phyloP scores from a whole-genome alignment of 1,139 yeast genomes.

The Blastobotrys elegans region DNA sequence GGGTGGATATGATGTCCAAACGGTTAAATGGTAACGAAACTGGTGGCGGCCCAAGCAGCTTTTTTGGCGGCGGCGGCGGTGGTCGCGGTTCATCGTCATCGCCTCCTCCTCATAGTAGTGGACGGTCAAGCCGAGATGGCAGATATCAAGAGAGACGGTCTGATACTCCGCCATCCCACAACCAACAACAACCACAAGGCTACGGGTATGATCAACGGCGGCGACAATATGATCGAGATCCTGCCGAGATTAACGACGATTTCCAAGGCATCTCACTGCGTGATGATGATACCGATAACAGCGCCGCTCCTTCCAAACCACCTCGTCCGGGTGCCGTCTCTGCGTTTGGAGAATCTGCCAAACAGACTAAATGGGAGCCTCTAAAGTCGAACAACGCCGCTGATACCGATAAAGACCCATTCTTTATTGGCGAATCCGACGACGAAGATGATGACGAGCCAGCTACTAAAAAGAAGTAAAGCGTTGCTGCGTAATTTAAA shows the following conservation, averaged over 20 bases:
- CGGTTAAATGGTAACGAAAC: constrained; percentile 38
- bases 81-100: too few relatives aligned
- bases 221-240: constrained; percentile 25
- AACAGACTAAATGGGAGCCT: constrained; percentile 54
- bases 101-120: too few relatives aligned
- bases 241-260: constrained; percentile 43
- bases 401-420: constrained; percentile 59
- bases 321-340: constrained; percentile 19
- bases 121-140: constrained; percentile 21
- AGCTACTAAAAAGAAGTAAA: neutral
- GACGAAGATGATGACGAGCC: constrained; percentile 47
- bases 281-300: constrained; percentile 37
- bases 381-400: constrained; percentile 51
- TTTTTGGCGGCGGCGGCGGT: constrained; percentile 24
- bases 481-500: too few relatives aligned
- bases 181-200: constrained; percentile 6
- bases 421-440: constrained; percentile 73
- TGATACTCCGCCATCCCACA: neutral
- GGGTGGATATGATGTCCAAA: constrained; percentile 74
- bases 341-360: constrained; percentile 29
- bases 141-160: constrained; percentile 12
- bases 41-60: constrained; percentile 6
- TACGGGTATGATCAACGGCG: constrained; percentile 13
- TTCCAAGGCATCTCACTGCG: constrained; percentile 52
- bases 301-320: constrained; percentile 18